Evolutionary conservation across 768 basidiomycete genomes (phyloP).

Genomic region (Podaxis pistillaris): DNA sequence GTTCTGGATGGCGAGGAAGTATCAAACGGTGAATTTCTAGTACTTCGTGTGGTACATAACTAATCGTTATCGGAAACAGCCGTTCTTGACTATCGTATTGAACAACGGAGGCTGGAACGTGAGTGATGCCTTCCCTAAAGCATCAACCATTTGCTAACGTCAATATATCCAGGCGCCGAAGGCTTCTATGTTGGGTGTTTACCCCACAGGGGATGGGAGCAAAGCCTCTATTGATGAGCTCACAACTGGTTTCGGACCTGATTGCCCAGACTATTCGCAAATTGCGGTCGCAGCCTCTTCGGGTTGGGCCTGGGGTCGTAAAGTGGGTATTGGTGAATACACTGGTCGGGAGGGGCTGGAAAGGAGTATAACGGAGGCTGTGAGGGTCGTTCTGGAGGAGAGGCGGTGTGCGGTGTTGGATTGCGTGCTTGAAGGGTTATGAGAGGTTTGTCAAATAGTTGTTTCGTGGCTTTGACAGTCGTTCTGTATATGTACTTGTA

Average conservation of each 20-base stretch:
- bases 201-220: slow-evolving; percentile 57
- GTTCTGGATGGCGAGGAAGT: slow-evolving; percentile 73
- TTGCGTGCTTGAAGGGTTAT: slow-evolving; percentile 42
- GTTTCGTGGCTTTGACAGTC: not conserved
- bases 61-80: slow-evolving; percentile 33
- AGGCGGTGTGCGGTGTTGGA: slow-evolving; percentile 66
- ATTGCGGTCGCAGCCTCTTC: slow-evolving; percentile 68
- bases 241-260: slow-evolving; percentile 64
- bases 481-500: not conserved
- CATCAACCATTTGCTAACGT: not conserved
- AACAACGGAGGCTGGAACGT: slow-evolving; percentile 75
- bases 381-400: slow-evolving; percentile 55
- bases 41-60: not conserved
- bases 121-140: slow-evolving; percentile 14
- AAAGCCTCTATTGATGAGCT: slow-evolving; percentile 44
- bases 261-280: slow-evolving; percentile 55
- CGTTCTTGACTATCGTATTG: slow-evolving; percentile 67
- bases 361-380: slow-evolving; percentile 43
- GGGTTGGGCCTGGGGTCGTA: slow-evolving; percentile 48
- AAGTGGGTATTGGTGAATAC: slow-evolving; percentile 16
- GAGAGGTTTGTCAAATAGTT: not conserved
- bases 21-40: slow-evolving; percentile 50
- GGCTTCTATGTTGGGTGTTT: slow-evolving; percentile 61
- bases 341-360: slow-evolving; percentile 27
- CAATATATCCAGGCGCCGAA: slow-evolving; percentile 48